Evolutionary conservation across 73 alveolate species (phyloP).

Genomic region (Breviolum minutum): DNA sequence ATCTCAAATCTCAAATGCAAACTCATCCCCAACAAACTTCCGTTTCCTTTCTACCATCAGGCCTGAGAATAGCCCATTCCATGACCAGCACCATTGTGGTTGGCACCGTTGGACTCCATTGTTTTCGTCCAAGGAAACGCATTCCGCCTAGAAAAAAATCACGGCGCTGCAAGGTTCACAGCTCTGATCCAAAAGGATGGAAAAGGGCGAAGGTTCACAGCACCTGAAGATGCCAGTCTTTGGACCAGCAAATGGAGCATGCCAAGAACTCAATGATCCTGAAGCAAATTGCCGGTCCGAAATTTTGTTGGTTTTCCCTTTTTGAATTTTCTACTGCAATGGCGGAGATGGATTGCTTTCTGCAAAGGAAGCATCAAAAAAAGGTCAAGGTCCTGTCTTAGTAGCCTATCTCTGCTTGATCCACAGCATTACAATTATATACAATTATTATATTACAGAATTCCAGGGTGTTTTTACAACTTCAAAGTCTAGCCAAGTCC

Average conservation of each 20-base stretch:
- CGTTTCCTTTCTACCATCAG: background rate
- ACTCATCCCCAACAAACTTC: too few species aligned
- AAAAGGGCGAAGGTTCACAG: too few species aligned
- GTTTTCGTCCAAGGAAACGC: slow-evolving; percentile 28
- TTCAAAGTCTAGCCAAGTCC: background rate
- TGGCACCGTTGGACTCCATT: background rate
- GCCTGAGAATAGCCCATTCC: slow-evolving; percentile 40
- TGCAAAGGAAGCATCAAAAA: background rate
- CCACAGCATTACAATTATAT: too few species aligned
- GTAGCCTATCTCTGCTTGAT: too few species aligned
- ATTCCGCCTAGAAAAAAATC: slow-evolving; percentile 21
- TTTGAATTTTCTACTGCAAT: background rate
- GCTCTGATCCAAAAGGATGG: background rate
- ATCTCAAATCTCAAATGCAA: too few species aligned
- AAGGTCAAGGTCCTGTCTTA: too few species aligned
- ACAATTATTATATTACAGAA: too few species aligned
- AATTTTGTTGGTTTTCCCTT: background rate
- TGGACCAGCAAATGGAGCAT: slow-evolving; percentile 26
- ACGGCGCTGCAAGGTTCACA: too few species aligned
- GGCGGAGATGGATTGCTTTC: too few species aligned
- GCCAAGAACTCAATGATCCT: slow-evolving; percentile 42
- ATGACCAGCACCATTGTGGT: slow-evolving; percentile 52
- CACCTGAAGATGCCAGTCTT: slow-evolving; percentile 61
- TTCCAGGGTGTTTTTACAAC: too few species aligned
- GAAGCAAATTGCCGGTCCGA: background rate